Conservation (phyloP, 306 rosid genomes). For the Lotus japonicus region DNA sequence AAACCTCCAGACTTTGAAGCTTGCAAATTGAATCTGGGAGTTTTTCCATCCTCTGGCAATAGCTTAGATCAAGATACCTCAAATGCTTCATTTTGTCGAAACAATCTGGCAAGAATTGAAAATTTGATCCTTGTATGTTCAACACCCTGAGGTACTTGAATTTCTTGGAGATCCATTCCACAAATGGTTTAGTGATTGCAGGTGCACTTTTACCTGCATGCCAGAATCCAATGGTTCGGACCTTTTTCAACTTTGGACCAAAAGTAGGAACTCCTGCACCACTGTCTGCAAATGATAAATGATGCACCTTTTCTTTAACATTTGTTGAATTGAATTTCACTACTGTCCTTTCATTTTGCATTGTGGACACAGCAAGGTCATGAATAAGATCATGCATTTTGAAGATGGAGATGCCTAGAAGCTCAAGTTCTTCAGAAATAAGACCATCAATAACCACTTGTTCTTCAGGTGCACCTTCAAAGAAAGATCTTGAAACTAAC, state of each 20-base stretch:
- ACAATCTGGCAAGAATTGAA: conserved; percentile 20
- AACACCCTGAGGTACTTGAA: conserved; percentile 26
- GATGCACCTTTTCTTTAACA: too few species aligned
- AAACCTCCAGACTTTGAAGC: conserved; percentile 14
- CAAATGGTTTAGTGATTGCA: conserved; percentile 12
- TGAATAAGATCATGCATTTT: conserved; percentile 29
- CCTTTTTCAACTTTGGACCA: too few species aligned
- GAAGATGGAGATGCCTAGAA: conserved; percentile 7
- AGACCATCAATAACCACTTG: conserved; percentile 22
- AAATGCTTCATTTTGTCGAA: conserved; percentile 23
- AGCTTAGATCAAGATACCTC: conserved; percentile 26
- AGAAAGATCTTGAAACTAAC: conserved; percentile 23
- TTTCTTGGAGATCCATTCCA: conserved; percentile 15
- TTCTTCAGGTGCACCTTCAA: conserved; percentile 18
- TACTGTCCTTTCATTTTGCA: conserved; percentile 18
- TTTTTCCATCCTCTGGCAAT: conserved; percentile 18
- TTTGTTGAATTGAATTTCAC: conserved; percentile 10
- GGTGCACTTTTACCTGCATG: not conserved
- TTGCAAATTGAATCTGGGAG: conserved; percentile 25
- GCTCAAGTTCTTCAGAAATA: conserved; percentile 23
- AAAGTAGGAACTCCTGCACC: too few species aligned
- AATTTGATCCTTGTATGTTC: conserved; percentile 15
- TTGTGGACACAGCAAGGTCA: conserved; percentile 17
- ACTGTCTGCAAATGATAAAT: too few species aligned
- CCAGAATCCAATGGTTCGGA: conserved; percentile 16